These are phyloP conservation scores for Ogataea paraovalis DNA, from an alignment of 805 yeast genomes.

Conservation along the genomic window DNA sequence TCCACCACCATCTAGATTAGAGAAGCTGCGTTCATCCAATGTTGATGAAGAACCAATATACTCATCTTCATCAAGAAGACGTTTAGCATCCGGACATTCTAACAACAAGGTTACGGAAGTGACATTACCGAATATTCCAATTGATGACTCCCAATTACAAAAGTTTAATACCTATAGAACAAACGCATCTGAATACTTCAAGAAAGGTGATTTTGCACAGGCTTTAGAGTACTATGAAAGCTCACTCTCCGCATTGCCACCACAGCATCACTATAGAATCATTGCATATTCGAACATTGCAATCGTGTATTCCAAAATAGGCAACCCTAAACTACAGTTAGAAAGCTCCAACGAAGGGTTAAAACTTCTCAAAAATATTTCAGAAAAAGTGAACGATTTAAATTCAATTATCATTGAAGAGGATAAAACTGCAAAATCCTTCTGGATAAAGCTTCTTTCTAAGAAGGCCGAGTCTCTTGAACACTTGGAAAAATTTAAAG, in stretches of 20 bases:
- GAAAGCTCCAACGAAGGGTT: conserved; percentile 47
- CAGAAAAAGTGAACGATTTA: conserved; percentile 18
- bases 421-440: conserved; percentile 55
- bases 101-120: conserved; percentile 3
- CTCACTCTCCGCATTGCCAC: conserved; percentile 49
- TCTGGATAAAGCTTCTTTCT: conserved; percentile 68
- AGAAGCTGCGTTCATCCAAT: conserved; percentile 7
- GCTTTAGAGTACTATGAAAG: conserved; percentile 61
- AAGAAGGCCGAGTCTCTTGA: conserved; percentile 85
- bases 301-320: conserved; percentile 59
- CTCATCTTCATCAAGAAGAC: conserved; percentile 28
- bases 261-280: conserved; percentile 58
- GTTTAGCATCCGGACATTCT: background rate
- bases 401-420: conserved; percentile 35
- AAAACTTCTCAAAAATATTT: conserved; percentile 29
- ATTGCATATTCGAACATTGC: conserved; percentile 76
- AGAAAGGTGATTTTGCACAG: conserved; percentile 73
- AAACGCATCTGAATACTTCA: conserved; percentile 61
- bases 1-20: conserved; percentile 6
- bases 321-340: conserved; percentile 57
- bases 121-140: conserved; percentile 14
- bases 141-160: conserved; percentile 21
- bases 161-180: conserved; percentile 45
- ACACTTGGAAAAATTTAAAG: conserved; percentile 63
- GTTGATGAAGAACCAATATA: conserved; percentile 19